These are phyloP conservation scores for Phaeosphaeriaceae sp. DNA, from an alignment of 2,329 filamentous ascomycete species.

Conservation along the genomic window DNA sequence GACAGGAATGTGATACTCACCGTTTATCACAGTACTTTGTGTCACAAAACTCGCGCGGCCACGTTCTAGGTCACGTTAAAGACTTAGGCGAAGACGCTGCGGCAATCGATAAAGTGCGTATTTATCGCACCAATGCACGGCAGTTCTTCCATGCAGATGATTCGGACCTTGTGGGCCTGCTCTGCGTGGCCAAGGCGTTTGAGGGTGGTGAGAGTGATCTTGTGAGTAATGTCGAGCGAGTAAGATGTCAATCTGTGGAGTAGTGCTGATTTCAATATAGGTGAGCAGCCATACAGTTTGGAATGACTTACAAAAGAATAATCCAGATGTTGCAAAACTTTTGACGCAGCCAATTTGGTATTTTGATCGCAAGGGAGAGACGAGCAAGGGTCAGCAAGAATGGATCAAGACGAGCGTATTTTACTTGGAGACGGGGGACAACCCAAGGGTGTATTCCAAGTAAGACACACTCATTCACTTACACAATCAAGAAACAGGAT, in stretches of 20 bases:
- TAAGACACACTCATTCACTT: constrained; percentile 31
- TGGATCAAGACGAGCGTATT: constrained; percentile 76
- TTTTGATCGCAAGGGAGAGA: constrained; percentile 89
- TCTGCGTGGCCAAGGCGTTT: constrained; percentile 78
- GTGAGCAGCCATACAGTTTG: constrained; percentile 78
- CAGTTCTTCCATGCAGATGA: constrained; percentile 90
- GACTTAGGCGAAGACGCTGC: constrained; percentile 82
- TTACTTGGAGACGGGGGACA: constrained; percentile 73
- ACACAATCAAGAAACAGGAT: neutral
- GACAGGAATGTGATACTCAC: too few species aligned
- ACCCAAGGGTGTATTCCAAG: constrained; percentile 77
- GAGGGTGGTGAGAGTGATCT: constrained; percentile 87
- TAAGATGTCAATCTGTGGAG: too few species aligned
- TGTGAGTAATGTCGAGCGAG: constrained; percentile 38
- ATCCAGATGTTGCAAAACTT: constrained; percentile 78
- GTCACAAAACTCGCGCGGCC: constrained; percentile 82
- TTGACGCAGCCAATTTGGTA: constrained; percentile 85
- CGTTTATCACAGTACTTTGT: constrained; percentile 68
- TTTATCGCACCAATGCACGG: constrained; percentile 85
- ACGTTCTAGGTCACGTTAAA: constrained; percentile 88
- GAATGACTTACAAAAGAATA: constrained; percentile 76
- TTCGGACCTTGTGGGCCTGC: constrained; percentile 79
- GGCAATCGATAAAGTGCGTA: constrained; percentile 85
- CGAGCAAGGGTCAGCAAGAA: constrained; percentile 73
- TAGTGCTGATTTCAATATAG: neutral